Conservation (phyloP, 75 land plant species). For the Picea sitchensis region DNA sequence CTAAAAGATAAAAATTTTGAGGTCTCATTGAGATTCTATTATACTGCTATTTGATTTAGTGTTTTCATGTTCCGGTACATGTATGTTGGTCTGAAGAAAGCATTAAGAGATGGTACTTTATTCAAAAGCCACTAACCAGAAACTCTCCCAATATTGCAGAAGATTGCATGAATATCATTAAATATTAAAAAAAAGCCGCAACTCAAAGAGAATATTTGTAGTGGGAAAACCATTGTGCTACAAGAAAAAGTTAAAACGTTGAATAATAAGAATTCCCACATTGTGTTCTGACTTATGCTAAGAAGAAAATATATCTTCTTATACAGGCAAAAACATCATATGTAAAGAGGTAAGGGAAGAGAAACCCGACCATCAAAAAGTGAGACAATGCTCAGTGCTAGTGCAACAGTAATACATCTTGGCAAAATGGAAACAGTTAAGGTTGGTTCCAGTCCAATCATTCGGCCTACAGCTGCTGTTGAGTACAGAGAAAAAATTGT, state of each 20-base stretch:
- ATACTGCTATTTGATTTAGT: not conserved
- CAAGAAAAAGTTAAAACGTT: too few relatives aligned
- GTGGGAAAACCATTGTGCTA: not conserved
- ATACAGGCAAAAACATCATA: not conserved
- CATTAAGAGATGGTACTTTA: not conserved
- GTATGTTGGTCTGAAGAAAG: not conserved
- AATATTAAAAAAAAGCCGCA: not conserved
- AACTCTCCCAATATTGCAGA: not conserved
- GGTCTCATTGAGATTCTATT: not conserved
- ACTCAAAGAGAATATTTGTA: not conserved
- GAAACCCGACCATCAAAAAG: constrained; percentile 76
- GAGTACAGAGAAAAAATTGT: constrained; percentile 90
- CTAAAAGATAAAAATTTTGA: not conserved
- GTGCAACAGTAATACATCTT: constrained; percentile 93
- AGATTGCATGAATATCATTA: not conserved
- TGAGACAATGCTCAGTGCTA: constrained; percentile 91
- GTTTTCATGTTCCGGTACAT: not conserved
- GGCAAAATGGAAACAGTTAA: constrained; percentile 85
- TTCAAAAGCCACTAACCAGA: not conserved
- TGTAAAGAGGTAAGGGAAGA: constrained; percentile 1
- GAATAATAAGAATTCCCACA: too few relatives aligned
- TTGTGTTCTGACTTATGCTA: not conserved
- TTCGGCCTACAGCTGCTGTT: constrained; percentile 78
- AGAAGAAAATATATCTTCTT: not conserved
- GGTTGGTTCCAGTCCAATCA: constrained; percentile 65